phyloP scores from a whole-genome alignment of 345 rosid species.

The Aquilaria yunnanensis region DNA sequence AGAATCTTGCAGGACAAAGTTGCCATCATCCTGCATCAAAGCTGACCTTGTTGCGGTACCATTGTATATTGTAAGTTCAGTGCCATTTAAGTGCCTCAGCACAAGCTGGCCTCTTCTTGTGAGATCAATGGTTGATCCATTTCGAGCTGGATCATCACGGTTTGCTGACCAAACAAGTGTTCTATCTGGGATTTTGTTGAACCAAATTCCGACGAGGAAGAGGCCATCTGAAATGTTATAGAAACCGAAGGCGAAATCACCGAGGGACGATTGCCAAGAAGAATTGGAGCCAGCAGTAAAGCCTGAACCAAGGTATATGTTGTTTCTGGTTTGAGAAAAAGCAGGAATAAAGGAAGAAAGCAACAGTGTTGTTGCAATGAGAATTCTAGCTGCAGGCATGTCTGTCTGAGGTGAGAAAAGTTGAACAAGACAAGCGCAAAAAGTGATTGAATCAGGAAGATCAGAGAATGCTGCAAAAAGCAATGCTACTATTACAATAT shows the following conservation, averaged over 20 bases:
- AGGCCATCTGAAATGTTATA: constrained; percentile 14
- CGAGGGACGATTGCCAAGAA: constrained; percentile 22
- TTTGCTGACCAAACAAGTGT: constrained; percentile 31
- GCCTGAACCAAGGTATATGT: constrained; percentile 14
- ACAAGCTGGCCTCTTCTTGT: constrained; percentile 20
- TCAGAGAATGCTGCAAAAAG: too few relatives aligned
- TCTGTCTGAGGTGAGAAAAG: background rate
- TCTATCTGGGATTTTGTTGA: constrained; percentile 21
- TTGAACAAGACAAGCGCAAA: background rate
- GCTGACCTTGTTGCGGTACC: constrained; percentile 16
- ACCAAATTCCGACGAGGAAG: constrained; percentile 30
- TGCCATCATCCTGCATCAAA: constrained; percentile 20
- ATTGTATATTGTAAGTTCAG: constrained; percentile 12
- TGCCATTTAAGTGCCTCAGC: constrained; percentile 20
- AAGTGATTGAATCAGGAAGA: background rate
- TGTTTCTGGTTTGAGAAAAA: constrained; percentile 15
- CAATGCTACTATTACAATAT: too few relatives aligned
- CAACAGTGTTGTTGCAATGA: constrained; percentile 1
- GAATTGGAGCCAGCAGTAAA: constrained; percentile 22
- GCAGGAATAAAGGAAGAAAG: constrained; percentile 1
- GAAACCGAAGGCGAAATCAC: constrained; percentile 32
- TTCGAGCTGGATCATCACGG: constrained; percentile 25
- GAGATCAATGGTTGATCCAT: constrained; percentile 17
- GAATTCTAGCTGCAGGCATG: constrained; percentile 10
- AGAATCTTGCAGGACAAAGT: constrained; percentile 15